Evolutionary conservation across 257 asterid genomes (phyloP), one percentile per base, ranked within the genome.

Genomic region (Ilex asprella): DNA sequence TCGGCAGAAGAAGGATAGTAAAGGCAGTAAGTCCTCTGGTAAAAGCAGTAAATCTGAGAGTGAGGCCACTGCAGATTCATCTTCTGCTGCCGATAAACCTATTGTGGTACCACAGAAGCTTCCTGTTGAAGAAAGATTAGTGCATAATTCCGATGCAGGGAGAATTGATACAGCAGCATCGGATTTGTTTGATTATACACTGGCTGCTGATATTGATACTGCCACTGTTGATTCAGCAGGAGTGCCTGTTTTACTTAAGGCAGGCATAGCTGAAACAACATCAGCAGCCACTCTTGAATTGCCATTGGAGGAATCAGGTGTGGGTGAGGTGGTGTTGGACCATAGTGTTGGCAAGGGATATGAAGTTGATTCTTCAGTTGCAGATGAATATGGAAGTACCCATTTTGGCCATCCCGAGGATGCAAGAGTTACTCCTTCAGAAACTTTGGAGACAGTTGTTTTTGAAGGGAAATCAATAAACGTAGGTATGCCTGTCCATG

Each of bases 1-100:
- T 74, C 81, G 98, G 80, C 88, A 92, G 84, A 89, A 86, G 84
- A 91, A 88, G 75, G 95, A 86, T 67, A 74, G 58, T 65, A 92
- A 84, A 81, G 96, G 93, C 60, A 76, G 88, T 62, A 87, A 84
- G 61, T 59, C 84, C 35, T 74, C 84, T 2, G 69, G 80, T 61
- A 88, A 84, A 75, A 63, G 82, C 56, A 73, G 81, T 70, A 92
- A 75, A 82, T 74, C 95, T 32, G 91, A 82, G 59, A 72, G 59
- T 59, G 90, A 78, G 70, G 63, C 71, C 27, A 56, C 71, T 31
- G 72, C 63, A 30, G 78, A 65, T 64, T 4, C 30, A 53, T 15
- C 30, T 3, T 53, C 57, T 53, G 62, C 70, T 67, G 70, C 73
- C 39, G 6, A 64, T 57, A 70, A 66, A 66, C 62, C 72, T 31